phyloP scores from a whole-genome alignment of 345 rosid species.

The Brassica nigra region DNA sequence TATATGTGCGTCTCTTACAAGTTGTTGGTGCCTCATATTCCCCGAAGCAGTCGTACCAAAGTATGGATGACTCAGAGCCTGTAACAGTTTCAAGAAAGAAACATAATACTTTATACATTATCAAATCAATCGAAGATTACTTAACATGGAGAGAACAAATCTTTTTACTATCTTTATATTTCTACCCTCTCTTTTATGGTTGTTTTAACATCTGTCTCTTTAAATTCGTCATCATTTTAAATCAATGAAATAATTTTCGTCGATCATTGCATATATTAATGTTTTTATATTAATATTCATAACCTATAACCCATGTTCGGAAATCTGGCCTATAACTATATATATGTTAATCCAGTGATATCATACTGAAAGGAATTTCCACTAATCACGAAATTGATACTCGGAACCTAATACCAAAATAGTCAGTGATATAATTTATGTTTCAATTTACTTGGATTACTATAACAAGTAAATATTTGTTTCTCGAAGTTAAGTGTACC shows the following conservation, averaged over 20 bases:
- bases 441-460: slow-evolving; percentile 11
- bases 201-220: not conserved
- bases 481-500: not conserved
- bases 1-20: slow-evolving; percentile 49
- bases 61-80: slow-evolving; percentile 99
- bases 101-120: slow-evolving; percentile 16
- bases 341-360: slow-evolving; percentile 9
- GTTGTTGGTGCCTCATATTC: slow-evolving; percentile 63
- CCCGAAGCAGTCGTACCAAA: slow-evolving; percentile 65
- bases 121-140: slow-evolving; percentile 36
- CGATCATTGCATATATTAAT: not conserved
- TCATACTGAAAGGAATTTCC: not conserved
- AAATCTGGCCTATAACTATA: not conserved
- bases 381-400: slow-evolving; percentile 4
- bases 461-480: not conserved
- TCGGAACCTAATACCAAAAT: slow-evolving; percentile 2
- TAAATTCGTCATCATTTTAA: not conserved
- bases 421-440: not conserved
- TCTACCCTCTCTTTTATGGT: not conserved
- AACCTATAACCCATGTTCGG: no score
- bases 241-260: not conserved
- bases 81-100: slow-evolving; percentile 30
- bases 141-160: slow-evolving; percentile 36
- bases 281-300: not conserved
- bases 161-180: slow-evolving; percentile 26